Evolutionary conservation across 208 protist species (phyloP), one percentile per base, ranked within the genome.

Genomic region (Wallacemonas sp.): DNA sequence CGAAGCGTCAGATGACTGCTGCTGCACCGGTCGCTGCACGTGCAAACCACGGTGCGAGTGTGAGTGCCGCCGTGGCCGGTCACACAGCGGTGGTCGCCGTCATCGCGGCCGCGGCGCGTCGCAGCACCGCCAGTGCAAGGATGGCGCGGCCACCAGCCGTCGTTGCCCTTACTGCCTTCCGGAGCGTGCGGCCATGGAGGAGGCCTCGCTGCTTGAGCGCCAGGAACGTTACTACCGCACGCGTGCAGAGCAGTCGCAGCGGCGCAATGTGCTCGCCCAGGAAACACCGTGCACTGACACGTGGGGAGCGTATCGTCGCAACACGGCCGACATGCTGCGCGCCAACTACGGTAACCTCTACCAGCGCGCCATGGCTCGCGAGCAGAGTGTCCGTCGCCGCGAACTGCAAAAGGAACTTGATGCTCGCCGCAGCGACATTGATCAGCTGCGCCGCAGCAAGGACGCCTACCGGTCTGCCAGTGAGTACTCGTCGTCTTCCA

Each of bases 271-370:
- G 21, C 68, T 84, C 42, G 48, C 65, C 21, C n/a, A 57, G 9
- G 19, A 71, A 39, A 37, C 62, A 6, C 33, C 64, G 64, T 21
- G 36, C 41, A 13, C 39, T 27, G 44, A 63, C 30, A 19, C 30
- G 17, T 57, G 50, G 50, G 30, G 36, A 17, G 15, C 38, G 2
- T 80, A 83, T 50, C 68, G 66, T 39, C 39, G 73, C 29, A 95
- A 85, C 68, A 89, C 79, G 4, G 69, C 85, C 0, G 76, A 91
- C 63, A 46, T 93, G 44, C 73, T 95, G n/a, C 86, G 89, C 32
- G 63, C 73, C 39, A 75, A 64, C 22, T 71, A 71, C 32, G 79
- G 80, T 37, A 69, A 63, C 26, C 38, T 78, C 15, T 83, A 83
- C 44, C 83, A 87, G 30, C 76, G 68, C 24, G 75, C 75, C 22